Evolutionary conservation across 805 yeast species (phyloP).

Genomic region (Middelhovenomyces tepae): DNA sequence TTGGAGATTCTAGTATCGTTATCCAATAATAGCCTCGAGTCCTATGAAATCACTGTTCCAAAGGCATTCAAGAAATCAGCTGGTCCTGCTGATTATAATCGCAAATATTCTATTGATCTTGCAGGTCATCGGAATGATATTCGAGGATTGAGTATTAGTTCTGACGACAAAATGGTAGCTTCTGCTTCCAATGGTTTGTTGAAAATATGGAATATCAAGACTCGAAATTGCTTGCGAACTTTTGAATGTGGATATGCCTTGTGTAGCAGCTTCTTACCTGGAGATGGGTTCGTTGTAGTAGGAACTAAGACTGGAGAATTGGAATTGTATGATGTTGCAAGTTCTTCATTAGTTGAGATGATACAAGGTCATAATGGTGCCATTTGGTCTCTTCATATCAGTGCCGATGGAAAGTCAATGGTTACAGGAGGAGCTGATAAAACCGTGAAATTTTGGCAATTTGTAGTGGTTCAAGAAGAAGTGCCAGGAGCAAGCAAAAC

Average conservation of each 20-base stretch:
- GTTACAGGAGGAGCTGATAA: slow-evolving; percentile 95
- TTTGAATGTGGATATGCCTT: slow-evolving; percentile 85
- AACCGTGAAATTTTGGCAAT: slow-evolving; percentile 80
- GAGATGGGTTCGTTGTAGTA: slow-evolving; percentile 76
- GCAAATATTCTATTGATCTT: slow-evolving; percentile 53
- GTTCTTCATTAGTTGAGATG: slow-evolving; percentile 62
- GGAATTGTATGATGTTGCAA: slow-evolving; percentile 77
- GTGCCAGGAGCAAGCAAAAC: slow-evolving; percentile 59
- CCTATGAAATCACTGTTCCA: slow-evolving; percentile 48
- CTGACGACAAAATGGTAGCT: slow-evolving; percentile 70
- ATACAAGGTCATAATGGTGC: slow-evolving; percentile 69
- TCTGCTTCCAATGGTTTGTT: slow-evolving; percentile 86
- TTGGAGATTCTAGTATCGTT: slow-evolving; percentile 58
- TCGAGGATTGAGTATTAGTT: slow-evolving; percentile 72
- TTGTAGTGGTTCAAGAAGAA: slow-evolving; percentile 52
- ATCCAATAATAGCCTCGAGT: slow-evolving; percentile 67
- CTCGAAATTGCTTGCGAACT: slow-evolving; percentile 70
- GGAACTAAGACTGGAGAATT: slow-evolving; percentile 85
- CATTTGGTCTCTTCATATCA: slow-evolving; percentile 83
- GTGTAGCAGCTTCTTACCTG: slow-evolving; percentile 76
- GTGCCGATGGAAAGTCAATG: slow-evolving; percentile 74
- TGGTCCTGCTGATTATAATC: slow-evolving; percentile 27
- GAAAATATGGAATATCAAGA: slow-evolving; percentile 78
- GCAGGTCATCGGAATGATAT: slow-evolving; percentile 88
- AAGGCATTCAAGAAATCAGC: slow-evolving; percentile 40